Evolutionary conservation across 1,284 basidiomycete genomes (phyloP), one percentile per base, ranked within the genome.

Genomic region (Testicularia cyperi): DNA sequence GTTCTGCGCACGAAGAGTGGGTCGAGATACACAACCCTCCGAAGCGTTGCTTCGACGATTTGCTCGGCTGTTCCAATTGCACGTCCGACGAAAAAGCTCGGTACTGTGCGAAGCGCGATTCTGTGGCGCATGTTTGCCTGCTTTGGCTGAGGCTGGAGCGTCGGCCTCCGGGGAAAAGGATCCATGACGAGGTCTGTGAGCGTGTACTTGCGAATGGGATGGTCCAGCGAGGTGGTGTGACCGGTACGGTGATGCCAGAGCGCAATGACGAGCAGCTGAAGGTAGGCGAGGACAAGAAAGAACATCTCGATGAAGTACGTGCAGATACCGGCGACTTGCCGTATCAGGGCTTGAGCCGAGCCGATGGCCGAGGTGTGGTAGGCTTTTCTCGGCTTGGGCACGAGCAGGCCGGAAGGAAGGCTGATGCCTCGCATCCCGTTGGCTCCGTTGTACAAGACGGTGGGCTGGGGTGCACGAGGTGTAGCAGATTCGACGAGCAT

Each of bases 391-490:
- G 14, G 10, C 21, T 14, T n/a, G 14, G n/a, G 27, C 15, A 25
- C 13, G n/a, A n/a, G n/a, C 6, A 60, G 38, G 9, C 15, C 7
- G 4, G 48, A 46, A 19, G 69, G 69, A 3, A 72, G 21, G 22
- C 54, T 43, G 42, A 65, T 32, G 6, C 69, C 69, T 8, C 56
- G 44, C 2, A 55, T 3, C 9, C 69, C 69, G 19, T 57, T 63
- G 16, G 52, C 30, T 14, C 69, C 69, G 25, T 70, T 63, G 63
- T 72, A 72, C 12, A 72, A 42, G 12, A 72, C 35, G 26, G 4
- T 35, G 2, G 65, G 66, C 5, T 44, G 38, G 6, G 61, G 52
- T 13, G 25, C 27, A 16, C 30, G 24, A 14, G 21, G 6, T 8
- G 14, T n/a, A n/a, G n/a, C n/a, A n/a, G n/a, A n/a, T n/a, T n/a